phyloP scores from a whole-genome alignment of 2,329 filamentous ascomycete genomes.

The Xylaria sp. region DNA sequence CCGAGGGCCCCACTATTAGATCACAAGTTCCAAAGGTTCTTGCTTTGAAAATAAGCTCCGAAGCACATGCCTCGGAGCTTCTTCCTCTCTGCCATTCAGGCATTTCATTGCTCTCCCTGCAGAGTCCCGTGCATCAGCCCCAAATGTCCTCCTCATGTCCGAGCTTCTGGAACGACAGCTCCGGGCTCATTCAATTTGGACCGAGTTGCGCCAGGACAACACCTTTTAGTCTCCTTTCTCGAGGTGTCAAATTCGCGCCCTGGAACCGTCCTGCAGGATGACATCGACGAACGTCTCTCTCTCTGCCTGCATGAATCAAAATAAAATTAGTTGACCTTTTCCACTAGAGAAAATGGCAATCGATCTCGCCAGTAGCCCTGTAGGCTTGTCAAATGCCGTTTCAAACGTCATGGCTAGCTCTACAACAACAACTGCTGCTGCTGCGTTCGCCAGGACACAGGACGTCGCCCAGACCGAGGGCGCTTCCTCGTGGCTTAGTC shows the following conservation, averaged over 20 bases:
- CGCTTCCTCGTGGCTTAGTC: conserved; percentile 64
- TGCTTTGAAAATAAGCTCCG: conserved; percentile 33
- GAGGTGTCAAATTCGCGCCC: conserved; percentile 19
- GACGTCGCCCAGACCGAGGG: conserved; percentile 43
- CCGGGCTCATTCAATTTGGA: conserved; percentile 32
- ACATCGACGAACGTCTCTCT: conserved; percentile 31
- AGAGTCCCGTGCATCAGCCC: conserved; percentile 30
- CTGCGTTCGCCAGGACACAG: conserved; percentile 42
- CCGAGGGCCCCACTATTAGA: conserved; percentile 31
- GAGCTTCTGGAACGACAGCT: conserved; percentile 30
- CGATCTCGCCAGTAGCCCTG: conserved; percentile 27
- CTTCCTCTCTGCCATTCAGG: conserved; percentile 15
- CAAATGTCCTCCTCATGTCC: conserved; percentile 37
- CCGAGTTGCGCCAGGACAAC: conserved; percentile 12
- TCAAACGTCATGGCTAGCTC: conserved; percentile 45
- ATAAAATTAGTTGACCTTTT: conserved; percentile 2
- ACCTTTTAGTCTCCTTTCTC: not conserved
- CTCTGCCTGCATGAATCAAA: conserved; percentile 8
- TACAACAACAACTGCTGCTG: conserved; percentile 40
- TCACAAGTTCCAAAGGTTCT: conserved; percentile 17
- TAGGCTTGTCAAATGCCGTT: conserved; percentile 43
- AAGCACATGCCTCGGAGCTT: conserved; percentile 33
- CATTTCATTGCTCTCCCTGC: conserved; percentile 13
- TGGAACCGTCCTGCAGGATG: conserved; percentile 41
- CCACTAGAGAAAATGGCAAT: conserved; percentile 26